Conservation (phyloP, 2,329 filamentous ascomycete species). For the Claviceps sp. region DNA sequence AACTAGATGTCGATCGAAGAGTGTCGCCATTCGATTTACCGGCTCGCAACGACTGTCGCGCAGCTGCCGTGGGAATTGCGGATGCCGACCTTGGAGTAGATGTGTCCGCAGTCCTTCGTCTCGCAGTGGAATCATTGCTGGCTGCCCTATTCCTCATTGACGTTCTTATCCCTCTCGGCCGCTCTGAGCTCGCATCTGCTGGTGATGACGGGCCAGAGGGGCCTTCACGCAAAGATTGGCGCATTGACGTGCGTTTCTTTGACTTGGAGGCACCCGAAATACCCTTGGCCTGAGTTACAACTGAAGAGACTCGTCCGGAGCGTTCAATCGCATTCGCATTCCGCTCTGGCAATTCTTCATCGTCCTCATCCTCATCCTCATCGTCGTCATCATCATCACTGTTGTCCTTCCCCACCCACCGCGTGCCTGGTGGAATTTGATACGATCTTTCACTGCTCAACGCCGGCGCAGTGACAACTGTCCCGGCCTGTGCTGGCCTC, state of each 20-base stretch:
- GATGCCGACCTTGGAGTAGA: not conserved
- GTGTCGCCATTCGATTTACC: slow-evolving; percentile 7
- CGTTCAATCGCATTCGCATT: not conserved
- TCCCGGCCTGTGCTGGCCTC: slow-evolving; percentile 13
- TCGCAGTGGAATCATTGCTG: not conserved
- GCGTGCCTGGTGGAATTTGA: slow-evolving; percentile 25
- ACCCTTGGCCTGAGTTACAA: not conserved
- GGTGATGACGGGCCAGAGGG: slow-evolving; percentile 8
- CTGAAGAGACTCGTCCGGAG: slow-evolving; percentile 2
- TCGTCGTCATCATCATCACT: not conserved
- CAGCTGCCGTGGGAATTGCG: slow-evolving; percentile 6
- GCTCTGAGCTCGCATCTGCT: slow-evolving; percentile 6
- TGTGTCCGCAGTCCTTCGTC: not conserved
- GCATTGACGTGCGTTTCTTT: slow-evolving; percentile 36
- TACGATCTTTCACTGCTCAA: slow-evolving; percentile 18
- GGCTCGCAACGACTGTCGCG: slow-evolving; percentile 13
- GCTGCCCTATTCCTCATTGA: slow-evolving; percentile 15
- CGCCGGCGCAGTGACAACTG: slow-evolving; percentile 6
- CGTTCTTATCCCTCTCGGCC: slow-evolving; percentile 18
- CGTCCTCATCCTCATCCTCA: slow-evolving; percentile 8
- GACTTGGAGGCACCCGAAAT: slow-evolving; percentile 1
- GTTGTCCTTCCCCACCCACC: slow-evolving; percentile 13
- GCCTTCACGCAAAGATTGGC: slow-evolving; percentile 32
- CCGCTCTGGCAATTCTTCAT: not conserved
- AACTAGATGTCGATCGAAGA: slow-evolving; percentile 4